Evolutionary conservation across 2,329 filamentous ascomycete genomes (phyloP).

Genomic region (Xylaria sp.): DNA sequence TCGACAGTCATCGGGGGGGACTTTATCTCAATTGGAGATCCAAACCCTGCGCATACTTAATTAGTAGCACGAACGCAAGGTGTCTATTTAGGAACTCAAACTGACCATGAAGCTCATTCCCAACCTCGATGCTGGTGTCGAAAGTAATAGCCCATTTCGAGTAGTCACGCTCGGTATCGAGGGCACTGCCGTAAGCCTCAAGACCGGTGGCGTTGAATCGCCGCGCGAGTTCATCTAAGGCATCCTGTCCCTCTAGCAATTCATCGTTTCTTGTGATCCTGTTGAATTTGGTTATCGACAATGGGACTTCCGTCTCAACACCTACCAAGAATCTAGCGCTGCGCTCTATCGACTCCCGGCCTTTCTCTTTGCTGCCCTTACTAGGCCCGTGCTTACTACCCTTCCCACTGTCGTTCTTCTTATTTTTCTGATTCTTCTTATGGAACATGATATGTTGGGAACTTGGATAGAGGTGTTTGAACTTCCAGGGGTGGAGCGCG

Average conservation of each 20-base stretch:
- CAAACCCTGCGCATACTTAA: background rate
- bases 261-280: background rate
- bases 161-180: background rate
- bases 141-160: slow-evolving; percentile 10
- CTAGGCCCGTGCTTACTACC: too few relatives aligned
- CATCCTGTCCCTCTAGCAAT: background rate
- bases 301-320: slow-evolving; percentile 17
- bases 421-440: background rate
- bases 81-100: background rate
- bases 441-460: background rate
- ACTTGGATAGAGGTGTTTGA: background rate
- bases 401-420: too few relatives aligned
- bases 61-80: background rate
- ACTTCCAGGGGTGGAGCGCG: background rate
- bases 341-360: too few relatives aligned
- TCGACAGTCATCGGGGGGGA: background rate
- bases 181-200: background rate
- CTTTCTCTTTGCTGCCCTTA: background rate
- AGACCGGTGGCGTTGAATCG: background rate
- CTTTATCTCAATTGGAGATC: slow-evolving; percentile 11
- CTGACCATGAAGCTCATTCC: background rate
- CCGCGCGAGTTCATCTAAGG: background rate
- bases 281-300: background rate
- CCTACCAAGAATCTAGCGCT: background rate
- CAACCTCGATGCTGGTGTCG: slow-evolving; percentile 1